Evolutionary conservation across 176 grass and related monocot species (phyloP), one percentile per base, ranked within the genome.

Genomic region (Calamus simplicifolius): DNA sequence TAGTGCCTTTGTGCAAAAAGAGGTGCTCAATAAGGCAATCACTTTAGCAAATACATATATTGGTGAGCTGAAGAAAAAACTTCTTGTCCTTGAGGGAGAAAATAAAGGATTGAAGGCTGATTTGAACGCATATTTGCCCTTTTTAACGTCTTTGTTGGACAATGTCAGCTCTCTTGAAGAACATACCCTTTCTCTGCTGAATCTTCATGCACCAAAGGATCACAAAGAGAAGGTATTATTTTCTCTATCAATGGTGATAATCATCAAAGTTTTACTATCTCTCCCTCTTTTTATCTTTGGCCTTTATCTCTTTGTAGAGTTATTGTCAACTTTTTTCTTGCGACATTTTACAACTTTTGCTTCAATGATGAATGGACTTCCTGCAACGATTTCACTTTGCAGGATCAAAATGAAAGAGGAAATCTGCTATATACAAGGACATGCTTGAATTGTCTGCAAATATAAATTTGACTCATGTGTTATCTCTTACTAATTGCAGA

Each of bases 161-260:
- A 71, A 53, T 50, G 43, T 95, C 27, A 67, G 56, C 61, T 70
- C 75, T 66, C 70, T 95, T 19, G 85, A 86, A 76, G 58, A 85
- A 55, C 66, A 70, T 43, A 73, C 50, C 49, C 56, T 76, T 70
- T 86, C 75, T 61, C 55, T 90, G 19, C 80, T 72, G 53, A 82
- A 71, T 6, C 59, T 77, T 27, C 49, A 49, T 31, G 30, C 10
- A 54, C 63, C 29, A 57, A 68, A 82, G 69, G 49, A 52, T 43
- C 35, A 43, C 63, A 80, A 82, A 74, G 25, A 56, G 68, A 79
- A 85, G 73, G 38, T 28, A 50, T 75, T 55, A 17, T 49, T 68
- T 50, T 38, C 18, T 49, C 62, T 69, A 21, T n/a, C 55, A 53
- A 16, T 59, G 54, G 16, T 67, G 48, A 72, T 49, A 55, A 53